Evolutionary conservation across 345 rosid genomes (phyloP), one percentile per base, ranked within the genome.

Genomic region (Pseudoturritis turrita): DNA sequence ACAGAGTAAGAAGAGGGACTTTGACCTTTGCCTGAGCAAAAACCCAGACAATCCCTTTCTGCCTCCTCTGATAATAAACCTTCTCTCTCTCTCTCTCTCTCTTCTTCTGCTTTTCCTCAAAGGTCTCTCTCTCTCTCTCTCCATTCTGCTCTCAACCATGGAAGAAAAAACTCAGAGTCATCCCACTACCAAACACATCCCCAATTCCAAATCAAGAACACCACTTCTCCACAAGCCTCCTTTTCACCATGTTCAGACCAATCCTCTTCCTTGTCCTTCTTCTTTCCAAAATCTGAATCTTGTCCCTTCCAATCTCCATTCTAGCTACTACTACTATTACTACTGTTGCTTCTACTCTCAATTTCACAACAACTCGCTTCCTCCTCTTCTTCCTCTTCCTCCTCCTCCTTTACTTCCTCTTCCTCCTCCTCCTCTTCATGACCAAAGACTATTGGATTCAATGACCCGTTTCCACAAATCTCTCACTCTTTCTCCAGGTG

Each of bases 361-460:
- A 80, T 80, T 87, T 11, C 81, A 81, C 37, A 33, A 33, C 63
- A 83, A 83, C 77, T 76, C 83, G 73, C 82, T 81, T 14, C 76
- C 78, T 71, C 81, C 70, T 80, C 96, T 86, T 11, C 86, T 86
- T 72, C 84, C 87, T 45, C 78, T 62, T 6, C 92, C 87, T 79
- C 84, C 88, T 77, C 84, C 87, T 73, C 79, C 82, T 23, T 9
- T 41, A 1, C 69, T 83, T 47, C 90, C 89, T 58, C 80, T 82
- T 41, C 88, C 77, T 13, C 83, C 77, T 15, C 83, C 47, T 68
- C 62, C 43, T 44, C 75, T 33, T 33, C 73, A 87, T 78, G 84
- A 70, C 45, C 81, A 78, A 79, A 85, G 80, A 13, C 51, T 73
- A 77, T 81, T 77, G 62, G 62, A 62, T 40, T 77, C 91, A 12